Base-by-base conservation (phyloP, 352 stramenopile species). In the Globisporangium spiculum region DNA sequence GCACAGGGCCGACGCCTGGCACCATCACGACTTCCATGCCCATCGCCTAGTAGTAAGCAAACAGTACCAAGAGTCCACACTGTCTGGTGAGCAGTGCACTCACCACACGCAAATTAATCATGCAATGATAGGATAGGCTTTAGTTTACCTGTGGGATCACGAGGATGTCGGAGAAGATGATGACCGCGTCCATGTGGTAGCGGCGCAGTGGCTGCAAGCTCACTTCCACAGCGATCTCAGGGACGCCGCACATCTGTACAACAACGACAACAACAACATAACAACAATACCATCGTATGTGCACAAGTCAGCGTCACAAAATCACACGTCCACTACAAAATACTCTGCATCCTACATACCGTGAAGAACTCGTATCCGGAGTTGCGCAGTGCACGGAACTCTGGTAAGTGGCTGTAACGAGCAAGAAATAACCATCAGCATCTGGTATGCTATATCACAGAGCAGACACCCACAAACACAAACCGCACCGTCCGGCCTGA, bases 161-260 rank as follows among this genome's bases (percentile, higher is more conserved):
- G 24, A 99, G 79, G 77, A 99, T 99, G 73, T 99, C 97, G 57
- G 90, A 98, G 81, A 99, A 99, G 66, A 99, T 94, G 78, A 99
- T 99, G 30, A 98, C 96, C 2, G 97, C 97, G 73, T 99, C 97
- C 65, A 99, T 89, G 72, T 97, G 83, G 71, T 96, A 97, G 60
- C 88, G 85, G 30, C 97, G 85, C 65, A 99, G 71, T 18, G 97
- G 97, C 78, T 99, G 97, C 75, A 99, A 74, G 66, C 97, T 99
- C 69, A 98, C 97, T 90, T 99, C 97, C 22, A 98, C 95, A 3
- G 90, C 90, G 32, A 97, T 77, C 73, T 93, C 80, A 0, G 89
- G 89, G 27, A 93, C 85, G 48, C 83, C 77, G 69, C 89, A 96
- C 87, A 96, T 95, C 81, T 94, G 66, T 18, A 41, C 14, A 7